Base-by-base conservation (phyloP, 331 rosid species). In the Quercus phellos region DNA sequence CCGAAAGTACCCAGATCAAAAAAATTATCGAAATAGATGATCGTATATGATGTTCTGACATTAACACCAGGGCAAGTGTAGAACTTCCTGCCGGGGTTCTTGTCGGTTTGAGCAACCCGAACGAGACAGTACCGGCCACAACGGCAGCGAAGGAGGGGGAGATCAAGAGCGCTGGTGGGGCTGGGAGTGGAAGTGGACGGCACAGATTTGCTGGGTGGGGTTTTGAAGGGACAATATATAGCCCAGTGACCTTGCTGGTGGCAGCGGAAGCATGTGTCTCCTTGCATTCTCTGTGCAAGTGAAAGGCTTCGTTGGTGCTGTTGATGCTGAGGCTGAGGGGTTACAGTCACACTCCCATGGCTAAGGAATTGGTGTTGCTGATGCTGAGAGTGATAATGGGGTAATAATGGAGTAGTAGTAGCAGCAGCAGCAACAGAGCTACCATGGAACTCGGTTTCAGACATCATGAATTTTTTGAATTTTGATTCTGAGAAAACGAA, bases 71-170 rank as follows among this genome's bases (percentile, higher is more conserved):
- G 83, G 80, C 89, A 89, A 3, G 16, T 13, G 29, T 73, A 89
- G 73, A 63, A 87, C n/a, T 5, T 1, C 26, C 66, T 79, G 6
- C 50, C 82, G 1, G 5, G 4, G 79, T 87, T 87, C 11, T 3
- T 74, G 0, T 2, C 14, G 26, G 11, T 68, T 0, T 0, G 11
- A 21, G 83, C 6, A 19, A 10, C 21, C 70, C 27, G 78, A 4
- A 78, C 29, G 9, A 10, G 14, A 51, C 90, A 89, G 11, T 38
- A 0, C 6, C 83, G 64, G 8, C 87, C 88, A 18, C 87, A 77
- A 5, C 70, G 81, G 68, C 91, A 85, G 26, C 12, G 63, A 56
- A 86, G 73, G n/a, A 2, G 5, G n/a, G 68, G 60, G 67, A 35
- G 27, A 18, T 13, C 2, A 34, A 59, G 16, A 6, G 2, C 13